A percentile compares a stretch with the other conserved stretches of the same genome.
Conservation (phyloP, 78 protist species). For the Capsaspora owczarzaki region DNA sequence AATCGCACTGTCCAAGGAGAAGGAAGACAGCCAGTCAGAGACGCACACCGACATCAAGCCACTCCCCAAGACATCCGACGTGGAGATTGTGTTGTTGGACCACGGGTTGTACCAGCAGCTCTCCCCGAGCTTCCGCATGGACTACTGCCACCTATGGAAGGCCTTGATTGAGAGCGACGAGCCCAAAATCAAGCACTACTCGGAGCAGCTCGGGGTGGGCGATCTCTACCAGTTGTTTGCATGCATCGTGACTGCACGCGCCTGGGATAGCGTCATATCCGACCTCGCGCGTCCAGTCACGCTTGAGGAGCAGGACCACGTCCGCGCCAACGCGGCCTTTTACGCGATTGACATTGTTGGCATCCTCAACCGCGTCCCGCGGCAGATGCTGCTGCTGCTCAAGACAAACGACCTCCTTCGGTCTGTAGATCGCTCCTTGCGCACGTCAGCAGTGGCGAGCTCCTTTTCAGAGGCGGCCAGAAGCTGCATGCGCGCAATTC, state of each 20-base stretch:
- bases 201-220: not conserved
- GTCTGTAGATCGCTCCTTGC: not conserved
- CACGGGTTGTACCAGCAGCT: slow-evolving; percentile 59
- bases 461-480: too few species aligned
- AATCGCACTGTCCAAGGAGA: too few species aligned
- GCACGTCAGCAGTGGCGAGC: too few species aligned
- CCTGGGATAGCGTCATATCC: not conserved
- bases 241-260: not conserved
- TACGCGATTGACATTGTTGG: not conserved
- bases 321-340: not conserved
- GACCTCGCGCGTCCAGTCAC: not conserved
- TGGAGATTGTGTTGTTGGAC: slow-evolving; percentile 55
- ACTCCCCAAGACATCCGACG: too few species aligned
- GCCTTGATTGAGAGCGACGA: not conserved
- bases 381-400: slow-evolving; percentile 26
- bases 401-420: slow-evolving; percentile 28
- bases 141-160: slow-evolving; percentile 40
- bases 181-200: not conserved
- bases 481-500: too few species aligned
- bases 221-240: not conserved
- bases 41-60: too few species aligned
- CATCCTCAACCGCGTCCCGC: slow-evolving; percentile 20
- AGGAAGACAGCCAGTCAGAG: too few species aligned
- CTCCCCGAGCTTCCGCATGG: not conserved
- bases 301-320: not conserved